These are phyloP conservation scores for Puccinia novopanici DNA, from an alignment of 1,284 basidiomycete genomes.

Conservation along the genomic window DNA sequence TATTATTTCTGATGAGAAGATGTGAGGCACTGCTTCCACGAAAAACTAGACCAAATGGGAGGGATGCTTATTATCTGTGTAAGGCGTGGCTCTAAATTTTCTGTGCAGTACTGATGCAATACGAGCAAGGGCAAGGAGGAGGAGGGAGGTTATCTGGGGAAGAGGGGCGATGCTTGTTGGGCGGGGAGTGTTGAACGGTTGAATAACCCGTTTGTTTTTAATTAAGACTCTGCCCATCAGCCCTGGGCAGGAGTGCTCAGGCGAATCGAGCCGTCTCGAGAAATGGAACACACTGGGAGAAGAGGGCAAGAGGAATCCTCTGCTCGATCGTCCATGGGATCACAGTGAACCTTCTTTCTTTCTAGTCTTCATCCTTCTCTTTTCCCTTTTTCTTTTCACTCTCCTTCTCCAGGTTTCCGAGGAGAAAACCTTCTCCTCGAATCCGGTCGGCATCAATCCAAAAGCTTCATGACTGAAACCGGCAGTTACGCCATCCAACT, in stretches of 20 bases:
- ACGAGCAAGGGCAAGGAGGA: background rate
- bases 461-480: too few species aligned
- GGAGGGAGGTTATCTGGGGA: background rate
- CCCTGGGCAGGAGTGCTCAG: background rate
- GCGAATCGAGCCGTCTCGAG: background rate
- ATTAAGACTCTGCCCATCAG: conserved; percentile 3
- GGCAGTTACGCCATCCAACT: too few species aligned
- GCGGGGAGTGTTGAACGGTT: background rate
- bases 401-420: background rate
- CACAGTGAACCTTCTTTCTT: conserved; percentile 3
- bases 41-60: background rate
- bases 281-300: background rate
- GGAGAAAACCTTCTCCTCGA: too few species aligned
- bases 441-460: too few species aligned
- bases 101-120: background rate
- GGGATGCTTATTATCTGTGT: background rate
- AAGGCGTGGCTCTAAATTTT: background rate
- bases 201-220: background rate
- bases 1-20: too few species aligned
- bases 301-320: background rate
- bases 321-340: conserved; percentile 5
- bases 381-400: background rate
- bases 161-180: background rate
- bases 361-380: background rate
- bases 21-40: background rate